These are phyloP conservation scores for Erythrobasidium hasegawianum DNA, from an alignment of 1,284 basidiomycete species.

Conservation along the genomic window DNA sequence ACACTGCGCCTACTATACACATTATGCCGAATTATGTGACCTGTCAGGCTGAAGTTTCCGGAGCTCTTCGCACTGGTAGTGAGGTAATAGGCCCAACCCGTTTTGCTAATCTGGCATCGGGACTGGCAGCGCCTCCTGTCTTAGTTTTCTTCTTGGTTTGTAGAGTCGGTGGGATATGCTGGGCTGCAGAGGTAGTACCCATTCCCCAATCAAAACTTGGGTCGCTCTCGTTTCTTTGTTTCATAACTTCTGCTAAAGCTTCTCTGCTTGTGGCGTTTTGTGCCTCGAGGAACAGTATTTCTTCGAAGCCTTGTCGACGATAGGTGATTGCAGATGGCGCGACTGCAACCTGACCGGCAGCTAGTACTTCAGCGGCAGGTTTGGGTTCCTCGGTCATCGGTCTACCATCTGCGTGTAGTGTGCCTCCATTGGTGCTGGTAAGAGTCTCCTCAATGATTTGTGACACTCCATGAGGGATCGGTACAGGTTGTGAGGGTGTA, in stretches of 20 bases:
- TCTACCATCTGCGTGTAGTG: too few species aligned
- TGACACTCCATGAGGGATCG: slow-evolving; percentile 80
- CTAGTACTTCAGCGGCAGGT: too few species aligned
- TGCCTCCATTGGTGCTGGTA: slow-evolving; percentile 62
- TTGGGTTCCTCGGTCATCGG: too few species aligned
- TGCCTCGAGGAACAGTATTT: slow-evolving; percentile 16
- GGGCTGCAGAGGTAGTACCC: too few species aligned
- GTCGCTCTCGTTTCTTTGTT: not conserved
- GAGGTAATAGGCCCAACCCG: slow-evolving; percentile 2
- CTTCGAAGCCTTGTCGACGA: slow-evolving; percentile 11
- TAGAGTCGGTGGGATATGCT: too few species aligned
- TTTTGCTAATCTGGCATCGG: too few species aligned
- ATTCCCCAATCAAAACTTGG: not conserved
- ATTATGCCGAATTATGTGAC: not conserved
- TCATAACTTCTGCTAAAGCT: not conserved
- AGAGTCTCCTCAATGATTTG: slow-evolving; percentile 70
- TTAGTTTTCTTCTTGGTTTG: too few species aligned
- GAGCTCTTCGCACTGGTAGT: slow-evolving; percentile 13
- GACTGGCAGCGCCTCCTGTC: too few species aligned
- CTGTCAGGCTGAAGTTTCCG: not conserved
- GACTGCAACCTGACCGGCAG: not conserved
- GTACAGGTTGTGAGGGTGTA: slow-evolving; percentile 81
- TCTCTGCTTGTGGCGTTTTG: slow-evolving; percentile 17
- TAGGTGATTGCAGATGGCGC: slow-evolving; percentile 13
- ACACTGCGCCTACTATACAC: too few species aligned